Evolutionary conservation across 345 rosid genomes (phyloP).

Genomic region (Gossypium sturtianum): DNA sequence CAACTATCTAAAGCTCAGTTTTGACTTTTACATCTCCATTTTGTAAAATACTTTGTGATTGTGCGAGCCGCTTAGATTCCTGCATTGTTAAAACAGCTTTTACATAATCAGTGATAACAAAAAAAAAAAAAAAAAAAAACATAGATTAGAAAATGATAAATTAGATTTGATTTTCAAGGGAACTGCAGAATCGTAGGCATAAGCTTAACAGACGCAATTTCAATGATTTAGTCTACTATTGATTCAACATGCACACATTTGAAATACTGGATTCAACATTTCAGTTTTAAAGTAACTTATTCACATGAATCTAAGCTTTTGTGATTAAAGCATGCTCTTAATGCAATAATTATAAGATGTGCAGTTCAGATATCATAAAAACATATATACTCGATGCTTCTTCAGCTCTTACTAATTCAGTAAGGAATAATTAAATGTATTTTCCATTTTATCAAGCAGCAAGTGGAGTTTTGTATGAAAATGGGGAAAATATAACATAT

Average conservation of each 20-base stretch:
- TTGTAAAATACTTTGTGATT: constrained; percentile 63
- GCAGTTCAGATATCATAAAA: neutral
- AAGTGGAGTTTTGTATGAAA: neutral
- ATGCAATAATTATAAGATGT: neutral
- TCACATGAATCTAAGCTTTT: neutral
- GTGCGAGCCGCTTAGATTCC: constrained; percentile 78
- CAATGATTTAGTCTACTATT: neutral
- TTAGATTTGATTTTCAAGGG: neutral
- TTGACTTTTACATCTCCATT: constrained; percentile 87
- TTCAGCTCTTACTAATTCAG: neutral
- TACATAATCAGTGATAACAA: neutral
- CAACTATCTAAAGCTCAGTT: constrained; percentile 38
- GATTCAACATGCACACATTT: neutral
- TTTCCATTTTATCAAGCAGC: neutral
- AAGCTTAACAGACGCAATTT: neutral
- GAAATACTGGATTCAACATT: neutral
- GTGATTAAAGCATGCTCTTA: neutral
- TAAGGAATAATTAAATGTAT: neutral
- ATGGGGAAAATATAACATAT: neutral
- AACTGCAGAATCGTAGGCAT: neutral
- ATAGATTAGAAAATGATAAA: neutral
- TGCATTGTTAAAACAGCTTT: constrained; percentile 24
- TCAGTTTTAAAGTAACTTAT: neutral
- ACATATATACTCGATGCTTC: neutral
- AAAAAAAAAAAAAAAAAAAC: neutral